Conservation (phyloP, 352 stramenopile genomes). For the Phytophthora syringae region DNA sequence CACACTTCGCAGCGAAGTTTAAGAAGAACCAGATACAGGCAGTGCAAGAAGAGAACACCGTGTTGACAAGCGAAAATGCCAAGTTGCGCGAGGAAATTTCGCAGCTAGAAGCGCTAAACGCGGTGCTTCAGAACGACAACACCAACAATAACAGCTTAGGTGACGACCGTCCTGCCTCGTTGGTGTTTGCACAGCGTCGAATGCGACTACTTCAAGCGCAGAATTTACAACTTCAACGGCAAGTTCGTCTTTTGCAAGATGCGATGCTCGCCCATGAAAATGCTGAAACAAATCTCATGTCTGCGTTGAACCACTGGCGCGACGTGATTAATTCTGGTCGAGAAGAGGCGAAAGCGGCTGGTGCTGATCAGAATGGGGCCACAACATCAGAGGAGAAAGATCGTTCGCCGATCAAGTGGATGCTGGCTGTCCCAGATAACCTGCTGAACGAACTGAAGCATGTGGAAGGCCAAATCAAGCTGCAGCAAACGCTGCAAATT, state of each 20-base stretch:
- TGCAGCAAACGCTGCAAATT: constrained; percentile 20
- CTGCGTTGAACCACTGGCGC: constrained; percentile 47
- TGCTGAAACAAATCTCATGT: constrained; percentile 44
- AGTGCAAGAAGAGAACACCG: constrained; percentile 51
- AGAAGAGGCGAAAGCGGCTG: constrained; percentile 49
- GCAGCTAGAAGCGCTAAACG: constrained; percentile 51
- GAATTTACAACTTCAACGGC: constrained; percentile 68
- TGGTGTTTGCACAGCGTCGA: constrained; percentile 33
- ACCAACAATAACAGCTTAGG: too few relatives aligned
- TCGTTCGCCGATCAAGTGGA: constrained; percentile 43
- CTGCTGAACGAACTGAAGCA: constrained; percentile 42
- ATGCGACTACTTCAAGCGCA: constrained; percentile 59
- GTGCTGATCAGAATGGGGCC: constrained; percentile 38
- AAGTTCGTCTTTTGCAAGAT: constrained; percentile 54
- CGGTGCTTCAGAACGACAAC: constrained; percentile 41
- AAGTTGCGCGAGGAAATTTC: constrained; percentile 53
- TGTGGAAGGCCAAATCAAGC: constrained; percentile 41
- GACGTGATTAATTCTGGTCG: constrained; percentile 46
- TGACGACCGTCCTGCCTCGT: constrained; percentile 3
- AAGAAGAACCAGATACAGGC: constrained; percentile 50
- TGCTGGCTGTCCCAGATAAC: constrained; percentile 45
- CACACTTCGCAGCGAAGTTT: constrained; percentile 43
- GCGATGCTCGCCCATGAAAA: constrained; percentile 41
- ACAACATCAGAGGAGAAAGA: background rate
- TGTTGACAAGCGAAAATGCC: constrained; percentile 45